phyloP scores from a whole-genome alignment of 129 eudicot species.

The Chrysanthemum seticuspe region DNA sequence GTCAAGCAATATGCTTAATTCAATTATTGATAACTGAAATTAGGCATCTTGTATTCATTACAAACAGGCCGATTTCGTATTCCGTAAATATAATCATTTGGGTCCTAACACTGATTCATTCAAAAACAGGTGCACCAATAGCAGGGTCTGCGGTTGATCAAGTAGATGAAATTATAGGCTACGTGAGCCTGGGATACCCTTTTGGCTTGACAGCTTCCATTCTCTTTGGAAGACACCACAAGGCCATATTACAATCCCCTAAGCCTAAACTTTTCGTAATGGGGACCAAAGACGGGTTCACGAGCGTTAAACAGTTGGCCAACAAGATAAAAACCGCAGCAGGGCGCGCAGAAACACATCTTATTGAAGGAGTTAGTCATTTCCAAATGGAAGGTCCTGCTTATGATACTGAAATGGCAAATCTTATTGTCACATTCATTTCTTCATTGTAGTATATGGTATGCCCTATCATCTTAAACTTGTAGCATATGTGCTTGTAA shows the following conservation, averaged over 20 bases:
- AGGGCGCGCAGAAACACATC: conserved; percentile 67
- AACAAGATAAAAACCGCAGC: conserved; percentile 68
- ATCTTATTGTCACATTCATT: conserved; percentile 51
- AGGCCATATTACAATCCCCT: conserved; percentile 60
- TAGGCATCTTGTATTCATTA: too few relatives aligned
- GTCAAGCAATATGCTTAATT: too few relatives aligned
- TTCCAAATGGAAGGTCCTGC: conserved; percentile 79
- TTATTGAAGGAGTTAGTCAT: conserved; percentile 75
- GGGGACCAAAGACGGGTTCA: conserved; percentile 94
- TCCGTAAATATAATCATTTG: background rate
- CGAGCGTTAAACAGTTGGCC: conserved; percentile 83
- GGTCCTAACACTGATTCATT: background rate
- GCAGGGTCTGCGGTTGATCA: conserved; percentile 90
- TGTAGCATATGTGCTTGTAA: conserved; percentile 13
- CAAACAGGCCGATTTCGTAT: too few relatives aligned
- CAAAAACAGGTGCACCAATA: conserved; percentile 71
- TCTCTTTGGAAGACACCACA: conserved; percentile 80
- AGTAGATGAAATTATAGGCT: conserved; percentile 62
- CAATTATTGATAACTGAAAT: too few relatives aligned
- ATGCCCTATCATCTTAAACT: background rate
- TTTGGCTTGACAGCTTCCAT: conserved; percentile 79
- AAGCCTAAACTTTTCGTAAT: conserved; percentile 83
- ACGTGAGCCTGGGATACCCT: conserved; percentile 87
- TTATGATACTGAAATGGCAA: conserved; percentile 65
- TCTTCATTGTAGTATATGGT: conserved; percentile 38